A percentile compares a stretch with the other conserved stretches of the same genome.
These are phyloP conservation scores for Trichoderma harzianum DNA, from an alignment of 2,329 filamentous ascomycete genomes.

Conservation along the genomic window DNA sequence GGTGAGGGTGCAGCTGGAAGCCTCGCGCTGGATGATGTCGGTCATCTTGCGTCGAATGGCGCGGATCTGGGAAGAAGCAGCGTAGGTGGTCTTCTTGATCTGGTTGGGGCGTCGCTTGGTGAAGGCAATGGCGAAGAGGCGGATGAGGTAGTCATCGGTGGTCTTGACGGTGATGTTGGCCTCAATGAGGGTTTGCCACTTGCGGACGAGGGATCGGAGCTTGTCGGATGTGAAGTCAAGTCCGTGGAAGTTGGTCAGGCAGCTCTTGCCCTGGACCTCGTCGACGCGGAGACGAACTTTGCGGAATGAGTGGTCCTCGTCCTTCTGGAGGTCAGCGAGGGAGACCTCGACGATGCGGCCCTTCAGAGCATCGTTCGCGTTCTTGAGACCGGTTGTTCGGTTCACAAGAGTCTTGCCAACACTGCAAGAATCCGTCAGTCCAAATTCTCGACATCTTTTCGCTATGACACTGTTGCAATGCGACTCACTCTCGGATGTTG, in stretches of 20 bases:
- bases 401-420: conserved; percentile 99
- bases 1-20: conserved; percentile 86
- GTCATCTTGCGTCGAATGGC: conserved; percentile 99
- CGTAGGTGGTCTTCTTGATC: conserved; percentile 99
- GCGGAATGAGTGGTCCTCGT: conserved; percentile 99
- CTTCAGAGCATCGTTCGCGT: conserved; percentile 98
- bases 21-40: conserved; percentile 97
- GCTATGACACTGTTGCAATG: not conserved
- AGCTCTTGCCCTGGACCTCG: conserved; percentile 99
- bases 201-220: conserved; percentile 96
- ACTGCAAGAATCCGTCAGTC: conserved; percentile 50
- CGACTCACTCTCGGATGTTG: conserved; percentile 88
- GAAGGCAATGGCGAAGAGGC: conserved; percentile 98
- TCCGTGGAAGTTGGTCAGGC: conserved; percentile 99
- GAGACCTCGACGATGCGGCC: conserved; percentile 99
- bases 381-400: conserved; percentile 99
- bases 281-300: conserved; percentile 99
- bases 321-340: conserved; percentile 97
- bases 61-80: conserved; percentile 93
- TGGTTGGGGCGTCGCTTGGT: conserved; percentile 99
- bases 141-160: conserved; percentile 98
- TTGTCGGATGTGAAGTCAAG: conserved; percentile 99
- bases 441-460: not conserved
- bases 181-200: conserved; percentile 99
- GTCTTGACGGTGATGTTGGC: conserved; percentile 99